phyloP scores from a whole-genome alignment of 1,284 basidiomycete genomes.

The Phellopilus nigrolimitatus region DNA sequence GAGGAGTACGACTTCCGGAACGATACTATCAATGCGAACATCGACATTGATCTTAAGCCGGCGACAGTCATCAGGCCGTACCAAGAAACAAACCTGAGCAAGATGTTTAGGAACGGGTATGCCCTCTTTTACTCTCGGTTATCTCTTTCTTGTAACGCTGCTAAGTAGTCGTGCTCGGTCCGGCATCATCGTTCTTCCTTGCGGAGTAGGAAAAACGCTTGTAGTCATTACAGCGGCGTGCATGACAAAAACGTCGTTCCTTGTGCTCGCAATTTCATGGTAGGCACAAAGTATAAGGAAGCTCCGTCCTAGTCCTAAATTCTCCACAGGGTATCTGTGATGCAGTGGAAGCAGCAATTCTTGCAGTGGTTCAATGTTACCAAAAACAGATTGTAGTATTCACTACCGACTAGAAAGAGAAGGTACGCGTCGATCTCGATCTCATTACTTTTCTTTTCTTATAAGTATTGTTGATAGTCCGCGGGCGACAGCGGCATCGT shows the following conservation, averaged over 20 bases:
- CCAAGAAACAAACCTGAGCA: conserved; percentile 94
- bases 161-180: conserved; percentile 81
- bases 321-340: conserved; percentile 80
- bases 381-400: conserved; percentile 91
- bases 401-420: conserved; percentile 94
- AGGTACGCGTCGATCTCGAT: conserved; percentile 51
- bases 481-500: conserved; percentile 93
- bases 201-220: conserved; percentile 97
- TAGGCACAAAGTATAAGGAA: conserved; percentile 38
- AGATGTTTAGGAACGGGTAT: conserved; percentile 98
- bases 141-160: conserved; percentile 8
- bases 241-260: conserved; percentile 97
- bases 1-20: conserved; percentile 99
- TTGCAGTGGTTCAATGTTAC: conserved; percentile 97
- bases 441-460: conserved; percentile 6
- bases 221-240: conserved; percentile 99
- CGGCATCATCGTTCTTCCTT: conserved; percentile 97
- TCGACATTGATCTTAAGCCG: conserved; percentile 96
- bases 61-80: conserved; percentile 95
- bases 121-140: conserved; percentile 23
- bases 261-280: conserved; percentile 98
- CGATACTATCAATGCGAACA: conserved; percentile 88
- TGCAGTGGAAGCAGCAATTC: conserved; percentile 98
- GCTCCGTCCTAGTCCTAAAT: conserved; percentile 20
- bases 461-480: conserved; percentile 51